These are phyloP conservation scores for Collybiopsis luxurians DNA, from an alignment of 768 basidiomycete species.

Conservation along the genomic window DNA sequence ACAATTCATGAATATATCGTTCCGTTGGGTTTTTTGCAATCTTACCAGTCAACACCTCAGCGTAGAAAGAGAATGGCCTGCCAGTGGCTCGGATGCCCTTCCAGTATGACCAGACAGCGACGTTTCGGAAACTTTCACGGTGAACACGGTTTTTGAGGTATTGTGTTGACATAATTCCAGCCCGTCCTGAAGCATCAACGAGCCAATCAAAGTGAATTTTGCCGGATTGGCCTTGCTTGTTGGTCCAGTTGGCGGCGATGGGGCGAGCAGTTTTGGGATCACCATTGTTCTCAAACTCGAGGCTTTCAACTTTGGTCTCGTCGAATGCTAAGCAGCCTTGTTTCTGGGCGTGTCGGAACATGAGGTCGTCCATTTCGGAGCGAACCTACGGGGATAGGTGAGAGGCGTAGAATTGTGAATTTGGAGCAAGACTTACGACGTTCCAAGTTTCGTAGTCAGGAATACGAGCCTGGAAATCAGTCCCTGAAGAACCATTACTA, in stretches of 20 bases:
- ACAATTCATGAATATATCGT: not conserved
- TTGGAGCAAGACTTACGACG: conserved; percentile 38
- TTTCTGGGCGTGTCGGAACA: conserved; percentile 54
- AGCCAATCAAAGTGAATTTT: conserved; percentile 63
- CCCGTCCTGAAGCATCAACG: conserved; percentile 71
- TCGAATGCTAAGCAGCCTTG: conserved; percentile 53
- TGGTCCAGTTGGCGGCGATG: conserved; percentile 47
- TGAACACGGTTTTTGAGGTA: conserved; percentile 70
- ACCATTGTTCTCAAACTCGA: conserved; percentile 43
- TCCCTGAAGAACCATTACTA: conserved; percentile 34
- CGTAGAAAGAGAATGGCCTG: conserved; percentile 40
- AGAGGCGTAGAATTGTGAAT: not conserved
- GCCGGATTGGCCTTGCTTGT: conserved; percentile 24
- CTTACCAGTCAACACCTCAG: conserved; percentile 49
- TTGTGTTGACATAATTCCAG: conserved; percentile 63
- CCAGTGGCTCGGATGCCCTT: conserved; percentile 38
- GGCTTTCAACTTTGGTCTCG: conserved; percentile 47
- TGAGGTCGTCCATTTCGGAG: conserved; percentile 58
- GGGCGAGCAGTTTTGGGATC: conserved; percentile 29
- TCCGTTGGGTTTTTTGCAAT: too few species aligned
- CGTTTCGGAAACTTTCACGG: conserved; percentile 66
- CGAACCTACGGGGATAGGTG: conserved; percentile 36
- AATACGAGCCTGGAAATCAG: conserved; percentile 57
- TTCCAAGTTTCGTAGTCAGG: conserved; percentile 58
- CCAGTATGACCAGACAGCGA: conserved; percentile 83